Evolutionary conservation across 345 rosid species (phyloP), one percentile per base, ranked within the genome.

Genomic region (Rhodamnia rubescens): DNA sequence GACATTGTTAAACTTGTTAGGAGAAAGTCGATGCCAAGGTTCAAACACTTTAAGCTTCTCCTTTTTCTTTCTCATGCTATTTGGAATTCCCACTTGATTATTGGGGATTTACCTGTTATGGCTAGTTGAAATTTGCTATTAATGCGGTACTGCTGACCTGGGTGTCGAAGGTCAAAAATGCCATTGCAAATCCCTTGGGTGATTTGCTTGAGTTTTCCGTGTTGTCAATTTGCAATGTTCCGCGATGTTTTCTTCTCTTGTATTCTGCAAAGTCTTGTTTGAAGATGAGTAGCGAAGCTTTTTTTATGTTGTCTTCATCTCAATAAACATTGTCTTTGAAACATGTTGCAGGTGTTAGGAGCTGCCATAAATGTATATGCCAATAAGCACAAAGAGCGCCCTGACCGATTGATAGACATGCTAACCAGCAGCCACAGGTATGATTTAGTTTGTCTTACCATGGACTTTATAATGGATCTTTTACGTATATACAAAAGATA

Each of bases 351-450:
- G 99, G 99, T 97, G 81, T 88, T 97, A 88, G 98, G 99, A 84
- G 95, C 99, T 88, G 96, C 99, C 82, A 97, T 97, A 85, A 97
- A 95, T 85, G 96, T 97, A 56, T 97, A 97, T 91, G 95, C 99
- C 55, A 94, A 95, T 88, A 95, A 93, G 90, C 99, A 97, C 92
- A 97, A 95, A 91, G 99, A 95, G 88, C 95, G 97, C 44, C 99
- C 98, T 78, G 98, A 97, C 89, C 98, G 98, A 86, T 94, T 97
- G 84, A 97, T 97, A 81, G 99, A 95, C 89, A 95, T 97, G 99
- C 87, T 97, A 86, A 95, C 95, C 86, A 97, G 99, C 92, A 95
- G 96, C 88, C 99, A 97, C 91, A 92, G 99, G 98, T 97, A 90
- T 84, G 69, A 69, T 83, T 84, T 44, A 49, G 83, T 14, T 55